A percentile compares a stretch with the other conserved stretches of the same genome.
Evolutionary conservation across 768 basidiomycete genomes (phyloP).

Genomic region (Astraeus odoratus): DNA sequence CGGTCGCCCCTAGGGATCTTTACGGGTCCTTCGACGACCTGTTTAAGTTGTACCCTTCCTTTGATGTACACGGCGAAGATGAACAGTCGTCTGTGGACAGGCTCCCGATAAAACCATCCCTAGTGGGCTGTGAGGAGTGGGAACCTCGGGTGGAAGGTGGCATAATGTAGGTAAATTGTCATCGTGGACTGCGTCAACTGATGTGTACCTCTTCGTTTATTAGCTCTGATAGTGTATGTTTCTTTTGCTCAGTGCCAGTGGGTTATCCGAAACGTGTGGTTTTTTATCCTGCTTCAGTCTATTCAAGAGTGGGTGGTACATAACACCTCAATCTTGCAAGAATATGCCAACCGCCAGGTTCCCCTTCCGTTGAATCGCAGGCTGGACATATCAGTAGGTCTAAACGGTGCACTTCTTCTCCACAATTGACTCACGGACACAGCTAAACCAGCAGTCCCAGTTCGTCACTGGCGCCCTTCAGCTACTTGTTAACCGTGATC

Average conservation of each 20-base stretch:
- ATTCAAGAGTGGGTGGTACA: constrained; percentile 17
- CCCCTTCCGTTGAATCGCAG: constrained; percentile 19
- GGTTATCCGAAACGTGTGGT: not conserved
- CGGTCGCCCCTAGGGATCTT: constrained; percentile 13
- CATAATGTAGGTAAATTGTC: not conserved
- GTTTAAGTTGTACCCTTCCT: constrained; percentile 2
- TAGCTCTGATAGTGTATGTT: constrained; percentile 4
- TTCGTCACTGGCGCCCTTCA: constrained; percentile 22
- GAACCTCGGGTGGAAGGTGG: constrained; percentile 1
- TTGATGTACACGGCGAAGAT: not conserved
- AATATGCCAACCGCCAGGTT: constrained; percentile 23
- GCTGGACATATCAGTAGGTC: constrained; percentile 19
- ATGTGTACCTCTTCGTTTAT: constrained; percentile 2
- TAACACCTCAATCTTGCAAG: constrained; percentile 16
- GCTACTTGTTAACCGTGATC: constrained; percentile 24
- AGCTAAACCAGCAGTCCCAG: constrained; percentile 20
- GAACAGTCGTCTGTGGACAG: not conserved
- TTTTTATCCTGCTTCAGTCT: constrained; percentile 7
- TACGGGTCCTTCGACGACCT: constrained; percentile 1
- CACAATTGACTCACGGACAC: constrained; percentile 1
- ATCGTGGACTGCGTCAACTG: not conserved
- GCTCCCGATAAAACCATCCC: not conserved
- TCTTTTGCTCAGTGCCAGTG: not conserved
- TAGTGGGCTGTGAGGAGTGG: constrained; percentile 5
- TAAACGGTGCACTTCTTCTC: not conserved